phyloP scores from a whole-genome alignment of 108 stramenopile species.

The Poteriospumella lacustris region DNA sequence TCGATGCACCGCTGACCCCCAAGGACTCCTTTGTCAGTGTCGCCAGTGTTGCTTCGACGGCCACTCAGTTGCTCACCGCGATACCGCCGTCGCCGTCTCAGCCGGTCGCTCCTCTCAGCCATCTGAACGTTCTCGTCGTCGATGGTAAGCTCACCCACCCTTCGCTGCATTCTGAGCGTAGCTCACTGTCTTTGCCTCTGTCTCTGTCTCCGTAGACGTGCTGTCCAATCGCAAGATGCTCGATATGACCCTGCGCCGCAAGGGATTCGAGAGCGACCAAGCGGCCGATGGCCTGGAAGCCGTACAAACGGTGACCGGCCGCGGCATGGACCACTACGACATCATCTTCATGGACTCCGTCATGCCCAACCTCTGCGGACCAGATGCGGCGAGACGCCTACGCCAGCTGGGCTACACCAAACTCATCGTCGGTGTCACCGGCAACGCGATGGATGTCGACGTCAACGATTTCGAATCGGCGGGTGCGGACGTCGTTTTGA shows the following conservation, averaged over 20 bases:
- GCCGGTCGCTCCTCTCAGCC: no score
- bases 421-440: constrained; percentile 22
- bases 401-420: background rate
- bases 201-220: no score
- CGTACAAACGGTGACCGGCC: background rate
- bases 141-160: no score
- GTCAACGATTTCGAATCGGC: background rate
- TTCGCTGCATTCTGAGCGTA: no score
- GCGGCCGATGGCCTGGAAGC: constrained; percentile 12
- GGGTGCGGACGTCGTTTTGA: constrained; percentile 11
- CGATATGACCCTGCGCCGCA: background rate
- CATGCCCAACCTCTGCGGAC: constrained; percentile 23
- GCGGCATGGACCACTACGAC: background rate
- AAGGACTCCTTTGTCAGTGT: no score
- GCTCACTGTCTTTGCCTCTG: no score
- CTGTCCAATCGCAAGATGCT: constrained; percentile 25
- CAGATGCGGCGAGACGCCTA: constrained; percentile 1
- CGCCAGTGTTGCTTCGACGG: no score
- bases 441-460: constrained; percentile 29
- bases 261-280: background rate
- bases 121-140: no score
- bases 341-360: constrained; percentile 10
- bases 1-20: no score
- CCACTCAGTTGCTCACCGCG: no score
- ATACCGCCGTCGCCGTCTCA: no score